Evolutionary conservation across 345 rosid genomes (phyloP).

Genomic region (Eucalyptus leucophloia): DNA sequence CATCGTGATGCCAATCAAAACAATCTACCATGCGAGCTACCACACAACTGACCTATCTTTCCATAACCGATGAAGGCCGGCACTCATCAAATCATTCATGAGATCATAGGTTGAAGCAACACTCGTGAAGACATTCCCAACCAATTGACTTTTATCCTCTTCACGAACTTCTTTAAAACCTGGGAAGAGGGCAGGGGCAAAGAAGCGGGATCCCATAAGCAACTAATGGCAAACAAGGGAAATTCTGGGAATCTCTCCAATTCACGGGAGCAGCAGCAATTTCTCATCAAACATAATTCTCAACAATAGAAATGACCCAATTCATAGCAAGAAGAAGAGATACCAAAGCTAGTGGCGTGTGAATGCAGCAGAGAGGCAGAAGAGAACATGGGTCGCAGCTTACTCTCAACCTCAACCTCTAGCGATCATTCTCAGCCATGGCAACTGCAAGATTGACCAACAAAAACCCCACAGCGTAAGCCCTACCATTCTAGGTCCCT

Average conservation of each 20-base stretch:
- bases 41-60: slow-evolving; percentile 62
- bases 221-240: not conserved
- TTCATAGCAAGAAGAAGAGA: not conserved
- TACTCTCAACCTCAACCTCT: not conserved
- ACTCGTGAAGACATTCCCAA: slow-evolving; percentile 72
- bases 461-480: not conserved
- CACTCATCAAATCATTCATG: slow-evolving; percentile 98
- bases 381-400: not conserved
- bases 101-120: slow-evolving; percentile 92
- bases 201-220: not conserved
- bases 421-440: not conserved
- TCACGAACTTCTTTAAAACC: slow-evolving; percentile 84
- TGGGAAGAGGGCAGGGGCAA: not conserved
- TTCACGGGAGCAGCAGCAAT: not conserved
- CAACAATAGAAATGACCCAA: not conserved
- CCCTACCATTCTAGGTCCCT: not conserved
- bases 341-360: slow-evolving; percentile 97
- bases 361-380: slow-evolving; percentile 38
- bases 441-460: not conserved
- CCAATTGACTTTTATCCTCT: slow-evolving; percentile 82
- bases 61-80: slow-evolving; percentile 87
- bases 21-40: not conserved
- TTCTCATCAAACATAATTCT: not conserved
- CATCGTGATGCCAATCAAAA: not conserved
- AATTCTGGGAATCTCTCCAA: not conserved